Evolutionary conservation across 106 monocot species (phyloP), one percentile per base, ranked within the genome.

Genomic region (Agapanthus africanus): DNA sequence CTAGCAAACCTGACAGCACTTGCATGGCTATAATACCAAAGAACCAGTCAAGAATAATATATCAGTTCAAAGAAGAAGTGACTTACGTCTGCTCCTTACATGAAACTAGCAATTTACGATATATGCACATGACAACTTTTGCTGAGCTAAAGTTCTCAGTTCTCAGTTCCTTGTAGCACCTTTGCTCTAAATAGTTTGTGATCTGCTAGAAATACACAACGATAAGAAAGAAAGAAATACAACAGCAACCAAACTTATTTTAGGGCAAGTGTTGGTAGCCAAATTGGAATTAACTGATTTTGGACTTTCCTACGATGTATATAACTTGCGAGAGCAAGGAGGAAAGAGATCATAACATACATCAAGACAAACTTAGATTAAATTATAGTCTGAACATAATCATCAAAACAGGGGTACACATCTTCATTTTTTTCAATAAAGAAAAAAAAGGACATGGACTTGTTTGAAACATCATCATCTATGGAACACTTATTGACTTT

Each of bases 61-160:
- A 36, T 16, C 5, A 61, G 18, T 61, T 61, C 11, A 40, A 65
- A 26, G 25, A n/a, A 11, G 42, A 56, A 79, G 83, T 21, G 70
- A 81, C 87, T 95, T 73, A 91, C 95, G 91, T 84, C 74, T 95
- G 95, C 68, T 91, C 91, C 69, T 75, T 88, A 73, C 91, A 95
- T 32, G 88, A 95, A 75, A 85, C 40, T 71, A 95, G 49, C 74
- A 95, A 71, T 82, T 77, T 95, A 33, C 75, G 74, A 65, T 91
- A 95, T 35, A 95, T 91, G 71, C 79, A 49, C 88, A 86, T 76
- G 76, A 95, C 83, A 65, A 86, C 77, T 79, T 86, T 91, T 65
- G 76, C 91, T 23, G 66, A 83, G 34, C 79, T 75, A 76, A 91
- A 91, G 22, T 69, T 83, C 79, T 95, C 91, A 23, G 35, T 73